Conservation (phyloP, 352 stramenopile genomes). For the Phytophthora idaei region DNA sequence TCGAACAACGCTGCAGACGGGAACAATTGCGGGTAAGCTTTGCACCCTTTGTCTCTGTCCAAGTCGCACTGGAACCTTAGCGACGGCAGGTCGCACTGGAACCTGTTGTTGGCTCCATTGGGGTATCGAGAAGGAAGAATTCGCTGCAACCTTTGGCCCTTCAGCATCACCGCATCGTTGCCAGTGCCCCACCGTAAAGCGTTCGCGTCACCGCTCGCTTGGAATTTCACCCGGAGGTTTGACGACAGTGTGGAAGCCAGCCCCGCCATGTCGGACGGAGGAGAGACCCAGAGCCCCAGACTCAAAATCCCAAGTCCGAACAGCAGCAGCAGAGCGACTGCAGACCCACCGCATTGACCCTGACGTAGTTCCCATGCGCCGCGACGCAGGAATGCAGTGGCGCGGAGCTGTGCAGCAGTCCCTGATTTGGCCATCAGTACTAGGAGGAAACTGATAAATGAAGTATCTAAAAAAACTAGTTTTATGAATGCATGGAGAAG, state of each 20-base stretch:
- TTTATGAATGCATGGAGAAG: background rate
- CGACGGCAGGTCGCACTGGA: conserved; percentile 60
- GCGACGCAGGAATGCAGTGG: conserved; percentile 32
- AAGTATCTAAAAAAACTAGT: background rate
- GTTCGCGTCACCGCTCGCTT: conserved; percentile 19
- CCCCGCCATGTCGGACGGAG: background rate
- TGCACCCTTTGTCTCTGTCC: conserved; percentile 42
- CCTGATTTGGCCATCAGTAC: conserved; percentile 17
- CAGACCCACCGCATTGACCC: conserved; percentile 13
- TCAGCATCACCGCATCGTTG: conserved; percentile 32
- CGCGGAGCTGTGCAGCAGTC: conserved; percentile 19
- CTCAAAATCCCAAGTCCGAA: conserved; percentile 11
- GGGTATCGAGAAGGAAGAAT: conserved; percentile 44
- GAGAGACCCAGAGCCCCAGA: conserved; percentile 20
- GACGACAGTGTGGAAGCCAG: conserved; percentile 8
- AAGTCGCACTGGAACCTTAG: conserved; percentile 67
- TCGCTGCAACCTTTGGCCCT: conserved; percentile 38
- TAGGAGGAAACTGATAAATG: conserved; percentile 3
- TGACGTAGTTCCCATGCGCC: conserved; percentile 32
- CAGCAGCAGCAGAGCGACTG: conserved; percentile 20
- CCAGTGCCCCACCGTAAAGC: conserved; percentile 29
- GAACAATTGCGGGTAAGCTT: conserved; percentile 73
- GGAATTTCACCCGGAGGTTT: conserved; percentile 14
- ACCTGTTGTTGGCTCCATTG: conserved; percentile 49
- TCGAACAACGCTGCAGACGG: conserved; percentile 69